Evolutionary conservation across 2,329 filamentous ascomycete species (phyloP), one percentile per base, ranked within the genome.

Genomic region (Aspergillus intermedius): DNA sequence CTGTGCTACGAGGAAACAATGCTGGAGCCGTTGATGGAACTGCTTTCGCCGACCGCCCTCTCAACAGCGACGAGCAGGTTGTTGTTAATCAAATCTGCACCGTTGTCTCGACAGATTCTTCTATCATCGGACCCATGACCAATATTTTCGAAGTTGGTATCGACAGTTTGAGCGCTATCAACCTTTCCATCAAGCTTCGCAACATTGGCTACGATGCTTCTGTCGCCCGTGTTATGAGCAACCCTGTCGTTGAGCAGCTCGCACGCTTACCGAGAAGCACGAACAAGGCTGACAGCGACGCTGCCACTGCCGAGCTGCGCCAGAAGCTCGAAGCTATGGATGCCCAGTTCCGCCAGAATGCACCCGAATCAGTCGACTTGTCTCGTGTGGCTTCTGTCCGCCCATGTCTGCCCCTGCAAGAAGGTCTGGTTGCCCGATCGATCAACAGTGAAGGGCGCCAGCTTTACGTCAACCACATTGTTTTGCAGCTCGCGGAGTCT

Each of bases 381-480:
- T 52, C 50, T 17, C 39, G 40, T 2, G 51, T 60, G 12, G 21
- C 45, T 17, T 46, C 52, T 3, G 49, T 68, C 13, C 51, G 57
- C 7, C 62, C 64, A 35, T 66, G 64, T 30, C 48, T 64, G 9
- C 64, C 64, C 9, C 51, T 67, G 21, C 64, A 67, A 45, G 64
- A 66, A 43, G 62, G 60, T 19, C 47, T 70, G 25, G 61, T 71
- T n/a, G 66, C 67, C n/a, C 60, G 64, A n/a, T 67, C 66, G 5
- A 55, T 70, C 17, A 59, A 64, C 10, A 56, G 61, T 4, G 53
- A 63, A 12, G 49, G 50, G n/a, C 54, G 58, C 25, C 61, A 67
- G 5, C 63, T 64, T 21, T 73, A 71, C 21, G 58, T 71, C 47
- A 70, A 71, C 47, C 70, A 72, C 44, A 58, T 67, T 13, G 57